Evolutionary conservation across 208 protist species (phyloP), one percentile per base, ranked within the genome.

Genomic region (Leishmania major): DNA sequence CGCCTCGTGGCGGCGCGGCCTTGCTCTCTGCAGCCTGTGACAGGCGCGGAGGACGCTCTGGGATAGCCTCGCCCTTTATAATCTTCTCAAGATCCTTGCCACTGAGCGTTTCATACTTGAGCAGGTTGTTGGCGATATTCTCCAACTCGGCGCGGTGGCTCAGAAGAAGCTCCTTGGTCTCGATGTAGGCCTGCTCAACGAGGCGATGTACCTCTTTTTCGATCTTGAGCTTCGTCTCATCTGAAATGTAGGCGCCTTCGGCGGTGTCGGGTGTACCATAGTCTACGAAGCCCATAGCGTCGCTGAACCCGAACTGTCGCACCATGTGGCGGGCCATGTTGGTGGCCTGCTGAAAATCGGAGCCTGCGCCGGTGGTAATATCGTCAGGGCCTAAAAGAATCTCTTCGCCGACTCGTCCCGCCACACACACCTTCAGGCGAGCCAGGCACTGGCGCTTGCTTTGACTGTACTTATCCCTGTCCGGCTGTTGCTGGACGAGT

Each of bases 331-430:
- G 86, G 11, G 96, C 96, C 84, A 98, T 94, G 80, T 89, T 84
- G 60, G 94, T 97, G n/a, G 96, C 96, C 82, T 96, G 90, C 84
- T 98, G 92, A 80, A 98, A 98, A 81, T 98, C 96, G 6, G 93
- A 96, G 45, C 87, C 87, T 31, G 95, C 96, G 62, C 97, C 98
- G 22, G 95, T 98, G 7, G 98, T 99, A 47, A 99, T 91, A 76
- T 99, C 92, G 31, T 99, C 92, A 31, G 89, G 66, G 64, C 99
- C 99, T 72, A 98, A 98, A 19, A 99, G 90, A 15, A 99, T 89
- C 90, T 99, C 98, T 88, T 99, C 99, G 40, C 98, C 98, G 31
- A 99, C 98, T 49, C 99, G 91, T 40, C 96, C 96, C 28, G 95
- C 96, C 43, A 98, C 81, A 74, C 93, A 96, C 73, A 97, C 94